Conservation (phyloP, 2,329 filamentous ascomycete genomes). For the Cladosporium cucumerinum region DNA sequence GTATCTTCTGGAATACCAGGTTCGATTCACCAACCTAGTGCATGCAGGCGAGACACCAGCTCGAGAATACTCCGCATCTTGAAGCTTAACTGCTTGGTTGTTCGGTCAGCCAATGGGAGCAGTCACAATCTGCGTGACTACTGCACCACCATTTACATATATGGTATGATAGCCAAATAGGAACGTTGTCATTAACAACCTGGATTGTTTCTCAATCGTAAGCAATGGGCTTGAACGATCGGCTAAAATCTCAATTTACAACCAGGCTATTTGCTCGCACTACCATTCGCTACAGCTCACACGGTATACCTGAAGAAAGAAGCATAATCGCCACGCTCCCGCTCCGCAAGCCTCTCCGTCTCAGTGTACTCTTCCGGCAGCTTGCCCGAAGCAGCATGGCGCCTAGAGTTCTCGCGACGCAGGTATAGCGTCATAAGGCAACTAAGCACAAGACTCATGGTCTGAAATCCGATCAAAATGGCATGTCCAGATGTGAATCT, state of each 20-base stretch:
- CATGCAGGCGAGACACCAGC: slow-evolving; percentile 5
- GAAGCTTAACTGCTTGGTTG: not conserved
- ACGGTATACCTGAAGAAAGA: not conserved
- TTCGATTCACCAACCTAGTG: not conserved
- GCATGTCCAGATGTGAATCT: not conserved
- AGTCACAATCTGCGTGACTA: not conserved
- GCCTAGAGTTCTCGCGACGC: not conserved
- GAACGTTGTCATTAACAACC: no score
- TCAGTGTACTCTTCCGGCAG: not conserved
- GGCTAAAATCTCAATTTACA: not conserved
- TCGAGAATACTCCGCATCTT: slow-evolving; percentile 3
- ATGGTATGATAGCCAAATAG: no score
- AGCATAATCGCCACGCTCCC: not conserved
- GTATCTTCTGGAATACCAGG: no score
- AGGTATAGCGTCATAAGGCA: not conserved
- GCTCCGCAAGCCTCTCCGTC: not conserved
- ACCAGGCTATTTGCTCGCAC: not conserved
- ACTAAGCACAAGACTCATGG: not conserved
- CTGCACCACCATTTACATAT: no score
- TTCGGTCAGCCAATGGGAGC: not conserved
- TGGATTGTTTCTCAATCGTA: not conserved
- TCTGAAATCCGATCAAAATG: not conserved
- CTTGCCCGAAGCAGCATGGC: not conserved
- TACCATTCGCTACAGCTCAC: not conserved
- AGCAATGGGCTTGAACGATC: not conserved